Base-by-base conservation (phyloP, 1,284 basidiomycete genomes). In the Tilletiaria anomala region DNA sequence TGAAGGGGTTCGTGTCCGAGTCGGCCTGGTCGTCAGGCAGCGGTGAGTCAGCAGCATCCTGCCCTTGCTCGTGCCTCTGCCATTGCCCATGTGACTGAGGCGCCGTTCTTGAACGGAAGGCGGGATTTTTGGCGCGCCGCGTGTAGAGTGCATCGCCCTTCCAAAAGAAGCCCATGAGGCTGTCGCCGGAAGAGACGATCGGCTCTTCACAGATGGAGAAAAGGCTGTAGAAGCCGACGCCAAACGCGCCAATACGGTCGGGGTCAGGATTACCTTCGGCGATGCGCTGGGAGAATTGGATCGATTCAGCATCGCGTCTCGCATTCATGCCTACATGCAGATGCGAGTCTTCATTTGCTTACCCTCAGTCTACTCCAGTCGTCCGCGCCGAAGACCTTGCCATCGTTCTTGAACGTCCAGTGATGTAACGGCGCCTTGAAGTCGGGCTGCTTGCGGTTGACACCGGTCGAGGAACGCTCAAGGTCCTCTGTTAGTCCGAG, bases 91-190 rank as follows among this genome's bases (percentile, higher is more conserved):
- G 12, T 60, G 50, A 14, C 10, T 17, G 42, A 38, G 10, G 45
- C 22, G 5, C 51, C 41, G 34, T 50, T 50, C 37, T 44, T 54
- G 20, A 37, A n/a, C 21, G 35, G 18, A 17, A 17, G 18, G 33
- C 18, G 8, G 33, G 33, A 5, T 26, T 17, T 6, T 22, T 22
- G 8, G 61, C 60, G 6, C 56, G 51, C 18, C 53, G 50, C 24
- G 56, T 58, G 42, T 40, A 49, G 37, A 66, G 63, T 11, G 58
- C 48, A 24, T 66, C 63, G 23, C 56, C 60, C 33, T 88, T 89
- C 88, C 88, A 97, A 65, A 93, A 84, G 67, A 97, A 96, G 2
- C 82, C 83, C 87, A 93, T 93, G 37, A 70, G 56, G 36, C 85
- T 76, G 39, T 76, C 76, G 61, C 84, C 88, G 14, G 83, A 88